Conservation (phyloP, 1,284 basidiomycete species). For the Ganoderma sp. region DNA sequence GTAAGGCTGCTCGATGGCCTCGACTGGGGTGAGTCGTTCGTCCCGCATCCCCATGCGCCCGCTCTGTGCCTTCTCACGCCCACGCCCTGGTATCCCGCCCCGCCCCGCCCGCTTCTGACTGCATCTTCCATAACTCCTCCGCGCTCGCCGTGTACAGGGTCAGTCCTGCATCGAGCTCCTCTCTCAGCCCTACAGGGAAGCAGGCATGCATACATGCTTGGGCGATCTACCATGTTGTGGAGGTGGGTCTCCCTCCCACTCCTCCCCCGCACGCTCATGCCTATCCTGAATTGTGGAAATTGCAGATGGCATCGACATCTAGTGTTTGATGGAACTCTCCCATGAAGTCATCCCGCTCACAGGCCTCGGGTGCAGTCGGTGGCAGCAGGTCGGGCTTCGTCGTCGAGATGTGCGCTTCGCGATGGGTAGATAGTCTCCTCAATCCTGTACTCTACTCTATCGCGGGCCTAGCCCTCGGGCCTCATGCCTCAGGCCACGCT, state of each 20-base stretch:
- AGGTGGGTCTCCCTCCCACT: slow-evolving; percentile 27
- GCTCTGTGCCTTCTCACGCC: neutral
- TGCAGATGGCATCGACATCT: slow-evolving; percentile 29
- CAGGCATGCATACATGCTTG: slow-evolving; percentile 38
- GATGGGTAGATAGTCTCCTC: slow-evolving; percentile 1
- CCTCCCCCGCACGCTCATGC: neutral
- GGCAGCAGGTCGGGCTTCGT: slow-evolving; percentile 2
- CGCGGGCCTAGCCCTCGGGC: slow-evolving; percentile 2
- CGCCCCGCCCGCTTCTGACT: neutral
- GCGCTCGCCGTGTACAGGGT: slow-evolving; percentile 15
- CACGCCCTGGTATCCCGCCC: neutral
- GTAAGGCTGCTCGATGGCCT: slow-evolving; percentile 49
- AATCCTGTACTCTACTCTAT: slow-evolving; percentile 10
- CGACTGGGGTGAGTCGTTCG: slow-evolving; percentile 37
- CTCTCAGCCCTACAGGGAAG: slow-evolving; percentile 42
- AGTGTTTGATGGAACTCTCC: slow-evolving; percentile 17
- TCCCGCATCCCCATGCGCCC: neutral
- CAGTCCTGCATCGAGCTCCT: slow-evolving; percentile 40
- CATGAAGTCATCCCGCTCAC: slow-evolving; percentile 13
- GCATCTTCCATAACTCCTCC: neutral
- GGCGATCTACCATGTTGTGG: slow-evolving; percentile 38
- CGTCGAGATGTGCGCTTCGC: slow-evolving; percentile 9
- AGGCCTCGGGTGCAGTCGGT: slow-evolving; percentile 16
- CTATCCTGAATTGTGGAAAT: neutral
- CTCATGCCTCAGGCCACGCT: slow-evolving; percentile 6